Conservation (phyloP, 768 basidiomycete species). For the Mycena pura region DNA sequence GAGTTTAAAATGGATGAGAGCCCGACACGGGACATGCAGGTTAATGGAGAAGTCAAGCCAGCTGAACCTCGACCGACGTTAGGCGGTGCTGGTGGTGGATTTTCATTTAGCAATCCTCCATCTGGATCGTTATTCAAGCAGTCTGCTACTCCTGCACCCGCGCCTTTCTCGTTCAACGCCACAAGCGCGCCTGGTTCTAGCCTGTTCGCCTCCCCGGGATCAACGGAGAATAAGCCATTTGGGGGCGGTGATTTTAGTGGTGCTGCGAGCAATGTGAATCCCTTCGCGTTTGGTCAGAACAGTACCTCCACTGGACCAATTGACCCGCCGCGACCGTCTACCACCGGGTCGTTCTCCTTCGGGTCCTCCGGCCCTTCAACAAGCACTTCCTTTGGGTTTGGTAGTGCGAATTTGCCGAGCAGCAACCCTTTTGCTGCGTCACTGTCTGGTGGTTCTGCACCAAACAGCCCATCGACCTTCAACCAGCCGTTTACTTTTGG, state of each 20-base stretch:
- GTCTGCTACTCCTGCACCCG: constrained; percentile 35
- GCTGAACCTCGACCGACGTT: constrained; percentile 47
- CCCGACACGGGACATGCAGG: constrained; percentile 67
- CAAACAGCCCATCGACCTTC: constrained; percentile 66
- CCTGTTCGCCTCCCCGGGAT: constrained; percentile 58
- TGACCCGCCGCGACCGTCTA: constrained; percentile 47
- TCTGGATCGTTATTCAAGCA: constrained; percentile 43
- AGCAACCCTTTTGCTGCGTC: constrained; percentile 52
- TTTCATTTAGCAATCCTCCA: constrained; percentile 52
- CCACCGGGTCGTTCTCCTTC: constrained; percentile 57
- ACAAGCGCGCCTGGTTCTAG: constrained; percentile 44
- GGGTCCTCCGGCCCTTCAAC: constrained; percentile 46
- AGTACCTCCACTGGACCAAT: constrained; percentile 38
- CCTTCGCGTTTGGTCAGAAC: constrained; percentile 57
- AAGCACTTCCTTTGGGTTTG: constrained; percentile 48
- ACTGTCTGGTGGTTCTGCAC: constrained; percentile 50
- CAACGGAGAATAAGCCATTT: constrained; percentile 54
- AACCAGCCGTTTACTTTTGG: constrained; percentile 58
- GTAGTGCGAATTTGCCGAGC: constrained; percentile 49
- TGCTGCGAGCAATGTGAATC: constrained; percentile 39
- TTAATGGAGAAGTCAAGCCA: constrained; percentile 47
- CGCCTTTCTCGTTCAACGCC: constrained; percentile 52
- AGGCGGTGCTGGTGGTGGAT: constrained; percentile 37
- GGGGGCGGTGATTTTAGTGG: constrained; percentile 51
- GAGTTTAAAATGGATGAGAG: constrained; percentile 87